phyloP scores from a whole-genome alignment of 2,329 filamentous ascomycete species.

The Exophiala spinifera region DNA sequence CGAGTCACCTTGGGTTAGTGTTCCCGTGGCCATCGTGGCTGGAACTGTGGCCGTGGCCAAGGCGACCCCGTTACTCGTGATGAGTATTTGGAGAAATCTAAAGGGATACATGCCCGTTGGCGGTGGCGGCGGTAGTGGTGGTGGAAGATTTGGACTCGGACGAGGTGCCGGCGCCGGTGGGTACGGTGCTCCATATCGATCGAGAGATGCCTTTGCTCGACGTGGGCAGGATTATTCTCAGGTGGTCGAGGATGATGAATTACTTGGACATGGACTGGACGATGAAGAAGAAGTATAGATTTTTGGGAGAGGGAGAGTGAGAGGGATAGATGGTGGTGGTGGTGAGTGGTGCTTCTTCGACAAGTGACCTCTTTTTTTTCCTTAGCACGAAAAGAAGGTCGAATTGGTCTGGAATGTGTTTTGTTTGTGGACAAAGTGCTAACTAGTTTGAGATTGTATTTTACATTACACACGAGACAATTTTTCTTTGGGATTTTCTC shows the following conservation, averaged over 20 bases:
- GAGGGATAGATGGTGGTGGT: no score
- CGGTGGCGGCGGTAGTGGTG: constrained; percentile 44
- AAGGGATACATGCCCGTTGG: constrained; percentile 52
- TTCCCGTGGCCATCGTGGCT: constrained; percentile 75
- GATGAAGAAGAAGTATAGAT: constrained; percentile 62
- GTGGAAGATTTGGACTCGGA: constrained; percentile 38
- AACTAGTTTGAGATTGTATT: no score
- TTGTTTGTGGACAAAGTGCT: no score
- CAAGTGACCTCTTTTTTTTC: no score
- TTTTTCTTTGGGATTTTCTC: no score
- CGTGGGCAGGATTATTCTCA: constrained; percentile 73
- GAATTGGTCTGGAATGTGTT: no score
- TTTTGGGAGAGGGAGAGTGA: not conserved
- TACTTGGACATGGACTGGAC: constrained; percentile 89
- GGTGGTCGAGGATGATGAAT: constrained; percentile 90
- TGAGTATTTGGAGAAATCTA: constrained; percentile 68
- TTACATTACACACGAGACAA: no score
- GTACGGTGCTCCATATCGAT: constrained; percentile 69
- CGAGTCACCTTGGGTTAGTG: constrained; percentile 74
- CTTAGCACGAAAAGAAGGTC: no score
- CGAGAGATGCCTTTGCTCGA: constrained; percentile 81
- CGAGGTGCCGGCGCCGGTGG: constrained; percentile 37
- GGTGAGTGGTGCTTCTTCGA: no score
- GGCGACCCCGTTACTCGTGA: constrained; percentile 68
- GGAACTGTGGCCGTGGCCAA: constrained; percentile 75